Conservation (phyloP, 371 early-diverging fungal species). For the Phascolomyces articulosus region DNA sequence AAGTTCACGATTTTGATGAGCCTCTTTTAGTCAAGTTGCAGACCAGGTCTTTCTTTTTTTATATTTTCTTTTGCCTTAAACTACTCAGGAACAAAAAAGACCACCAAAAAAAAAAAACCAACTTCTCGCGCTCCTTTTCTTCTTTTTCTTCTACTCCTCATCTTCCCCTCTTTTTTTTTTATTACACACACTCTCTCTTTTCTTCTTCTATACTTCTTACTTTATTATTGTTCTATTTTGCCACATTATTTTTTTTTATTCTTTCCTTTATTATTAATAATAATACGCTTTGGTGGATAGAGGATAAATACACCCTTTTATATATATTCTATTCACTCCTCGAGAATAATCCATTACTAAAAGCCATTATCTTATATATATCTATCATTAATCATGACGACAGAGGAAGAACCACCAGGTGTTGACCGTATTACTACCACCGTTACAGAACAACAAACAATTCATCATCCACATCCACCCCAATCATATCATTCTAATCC, state of each 20-base stretch:
- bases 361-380: not conserved
- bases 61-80: not conserved
- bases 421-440: too few relatives aligned
- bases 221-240: not conserved
- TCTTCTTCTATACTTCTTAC: too few relatives aligned
- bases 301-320: too few relatives aligned
- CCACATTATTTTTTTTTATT: not conserved
- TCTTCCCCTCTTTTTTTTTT: too few relatives aligned
- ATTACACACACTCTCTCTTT: not conserved
- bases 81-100: slow-evolving; percentile 4
- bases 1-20: not conserved
- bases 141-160: not conserved
- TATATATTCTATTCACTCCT: too few relatives aligned
- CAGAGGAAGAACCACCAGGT: not conserved
- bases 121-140: too few relatives aligned
- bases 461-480: too few relatives aligned
- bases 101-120: too few relatives aligned
- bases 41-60: slow-evolving; percentile 7
- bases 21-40: slow-evolving; percentile 2
- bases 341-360: too few relatives aligned
- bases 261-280: slow-evolving; percentile 4
- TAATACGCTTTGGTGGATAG: too few relatives aligned
- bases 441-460: too few relatives aligned
- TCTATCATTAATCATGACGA: not conserved
- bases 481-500: too few relatives aligned